Conservation (phyloP, 192 early-diverging fungal genomes). For the Radiomyces spectabilis region DNA sequence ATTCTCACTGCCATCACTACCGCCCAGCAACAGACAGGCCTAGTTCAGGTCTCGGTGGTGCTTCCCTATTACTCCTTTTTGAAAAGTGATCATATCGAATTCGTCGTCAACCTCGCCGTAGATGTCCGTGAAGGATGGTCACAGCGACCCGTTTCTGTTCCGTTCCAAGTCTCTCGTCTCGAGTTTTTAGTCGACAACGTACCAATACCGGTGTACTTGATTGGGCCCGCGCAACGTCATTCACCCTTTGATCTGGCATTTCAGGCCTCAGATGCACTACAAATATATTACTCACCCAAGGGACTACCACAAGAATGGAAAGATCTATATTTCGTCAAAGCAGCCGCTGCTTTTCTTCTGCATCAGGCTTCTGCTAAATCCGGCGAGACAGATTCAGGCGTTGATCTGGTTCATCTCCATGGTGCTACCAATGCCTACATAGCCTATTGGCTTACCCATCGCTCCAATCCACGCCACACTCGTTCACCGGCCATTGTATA, state of each 20-base stretch:
- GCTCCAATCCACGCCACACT: conserved; percentile 14
- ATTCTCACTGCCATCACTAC: conserved; percentile 40
- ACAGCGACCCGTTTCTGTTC: conserved; percentile 19
- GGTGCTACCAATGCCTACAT: conserved; percentile 49
- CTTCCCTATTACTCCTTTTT: conserved; percentile 45
- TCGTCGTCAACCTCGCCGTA: conserved; percentile 16
- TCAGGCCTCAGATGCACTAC: conserved; percentile 14
- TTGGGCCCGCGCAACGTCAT: conserved; percentile 37
- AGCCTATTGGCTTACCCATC: conserved; percentile 33
- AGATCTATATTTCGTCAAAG: conserved; percentile 51
- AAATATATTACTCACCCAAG: conserved; percentile 41
- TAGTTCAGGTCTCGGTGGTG: conserved; percentile 35
- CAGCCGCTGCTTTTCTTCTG: conserved; percentile 36
- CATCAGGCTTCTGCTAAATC: conserved; percentile 10
- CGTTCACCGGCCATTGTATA: conserved; percentile 48
- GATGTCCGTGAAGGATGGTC: conserved; percentile 28
- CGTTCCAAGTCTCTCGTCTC: conserved; percentile 28
- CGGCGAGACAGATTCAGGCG: conserved; percentile 7
- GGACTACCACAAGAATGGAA: conserved; percentile 50
- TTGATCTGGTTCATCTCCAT: conserved; percentile 50
- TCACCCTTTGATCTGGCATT: conserved; percentile 41
- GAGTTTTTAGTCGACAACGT: conserved; percentile 4
- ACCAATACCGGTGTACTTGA: conserved; percentile 36
- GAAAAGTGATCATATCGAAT: conserved; percentile 18
- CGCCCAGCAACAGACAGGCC: conserved; percentile 31